Conservation (phyloP, 495 filamentous ascomycete genomes). For the Hypoxylon intermedium region DNA sequence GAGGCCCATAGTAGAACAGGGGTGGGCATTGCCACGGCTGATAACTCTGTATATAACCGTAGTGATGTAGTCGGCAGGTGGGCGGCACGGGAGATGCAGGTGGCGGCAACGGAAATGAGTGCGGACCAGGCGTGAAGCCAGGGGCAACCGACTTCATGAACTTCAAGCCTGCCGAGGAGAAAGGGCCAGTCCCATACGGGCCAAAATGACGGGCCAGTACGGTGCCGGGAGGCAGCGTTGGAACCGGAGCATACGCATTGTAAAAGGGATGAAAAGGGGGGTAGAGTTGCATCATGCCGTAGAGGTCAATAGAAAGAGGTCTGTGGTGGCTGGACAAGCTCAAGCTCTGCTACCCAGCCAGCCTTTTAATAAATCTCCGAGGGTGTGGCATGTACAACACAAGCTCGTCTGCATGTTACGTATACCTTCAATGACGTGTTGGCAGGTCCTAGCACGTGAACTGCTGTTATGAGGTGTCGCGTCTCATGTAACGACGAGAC, state of each 20-base stretch:
- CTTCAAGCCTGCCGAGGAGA: neutral
- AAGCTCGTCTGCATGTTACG: too few relatives aligned
- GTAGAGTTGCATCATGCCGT: slow-evolving; percentile 2
- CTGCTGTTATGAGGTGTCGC: too few relatives aligned
- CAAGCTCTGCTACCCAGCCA: neutral
- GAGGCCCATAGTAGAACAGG: neutral
- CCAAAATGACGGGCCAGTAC: slow-evolving; percentile 19
- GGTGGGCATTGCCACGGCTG: neutral
- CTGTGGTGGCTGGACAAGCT: neutral
- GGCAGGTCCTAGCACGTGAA: too few relatives aligned
- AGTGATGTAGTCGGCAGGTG: neutral
- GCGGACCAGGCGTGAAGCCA: neutral
- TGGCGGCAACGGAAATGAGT: neutral
- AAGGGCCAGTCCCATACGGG: slow-evolving; percentile 14
- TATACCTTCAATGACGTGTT: neutral
- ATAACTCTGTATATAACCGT: too few relatives aligned
- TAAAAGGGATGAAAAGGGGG: neutral
- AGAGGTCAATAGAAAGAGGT: neutral
- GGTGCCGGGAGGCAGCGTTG: slow-evolving; percentile 2
- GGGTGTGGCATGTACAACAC: neutral
- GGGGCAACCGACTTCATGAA: slow-evolving; percentile 14
- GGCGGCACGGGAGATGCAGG: too few relatives aligned
- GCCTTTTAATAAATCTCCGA: neutral
- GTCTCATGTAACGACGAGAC: too few relatives aligned
- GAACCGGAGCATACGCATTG: neutral